A percentile compares a stretch with the other conserved stretches of the same genome.
phyloP scores from a whole-genome alignment of 163 green algal genomes.

The Scenedesmus sp. region DNA sequence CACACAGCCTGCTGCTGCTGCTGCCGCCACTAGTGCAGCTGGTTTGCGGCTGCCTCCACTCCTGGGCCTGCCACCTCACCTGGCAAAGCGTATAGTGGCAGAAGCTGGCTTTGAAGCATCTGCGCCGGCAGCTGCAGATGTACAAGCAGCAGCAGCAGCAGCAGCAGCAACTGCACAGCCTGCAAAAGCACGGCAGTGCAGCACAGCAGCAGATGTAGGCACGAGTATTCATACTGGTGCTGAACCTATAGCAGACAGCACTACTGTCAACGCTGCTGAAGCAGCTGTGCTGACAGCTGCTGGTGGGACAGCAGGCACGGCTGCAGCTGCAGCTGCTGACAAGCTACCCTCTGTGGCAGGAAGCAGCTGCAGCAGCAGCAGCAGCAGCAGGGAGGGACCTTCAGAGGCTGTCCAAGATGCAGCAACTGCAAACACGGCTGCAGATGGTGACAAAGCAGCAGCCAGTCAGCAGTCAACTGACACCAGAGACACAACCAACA shows the following conservation, averaged over 20 bases:
- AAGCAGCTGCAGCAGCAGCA: slow-evolving; percentile 12
- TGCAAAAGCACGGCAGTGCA: not conserved
- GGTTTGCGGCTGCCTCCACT: not conserved
- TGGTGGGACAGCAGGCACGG: not conserved
- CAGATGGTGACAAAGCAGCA: not conserved
- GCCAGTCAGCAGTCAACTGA: not conserved
- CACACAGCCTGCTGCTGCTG: not conserved
- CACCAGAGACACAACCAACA: not conserved
- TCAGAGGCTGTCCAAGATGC: not conserved
- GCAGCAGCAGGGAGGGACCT: not conserved
- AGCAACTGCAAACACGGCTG: not conserved
- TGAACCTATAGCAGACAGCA: not conserved
- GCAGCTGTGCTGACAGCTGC: not conserved
- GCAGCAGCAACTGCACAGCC: not conserved
- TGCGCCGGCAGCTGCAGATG: not conserved
- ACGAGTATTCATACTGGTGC: not conserved
- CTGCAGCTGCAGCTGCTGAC: not conserved
- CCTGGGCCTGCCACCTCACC: not conserved
- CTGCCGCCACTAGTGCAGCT: not conserved
- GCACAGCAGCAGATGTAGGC: not conserved
- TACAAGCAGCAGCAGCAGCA: not conserved
- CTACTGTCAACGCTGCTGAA: not conserved
- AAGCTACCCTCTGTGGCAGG: not conserved
- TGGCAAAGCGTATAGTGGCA: not conserved
- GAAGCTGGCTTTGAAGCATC: not conserved